Base-by-base conservation (phyloP, 2,329 filamentous ascomycete genomes). In the Ophiocordyceps camponoti-floridani region DNA sequence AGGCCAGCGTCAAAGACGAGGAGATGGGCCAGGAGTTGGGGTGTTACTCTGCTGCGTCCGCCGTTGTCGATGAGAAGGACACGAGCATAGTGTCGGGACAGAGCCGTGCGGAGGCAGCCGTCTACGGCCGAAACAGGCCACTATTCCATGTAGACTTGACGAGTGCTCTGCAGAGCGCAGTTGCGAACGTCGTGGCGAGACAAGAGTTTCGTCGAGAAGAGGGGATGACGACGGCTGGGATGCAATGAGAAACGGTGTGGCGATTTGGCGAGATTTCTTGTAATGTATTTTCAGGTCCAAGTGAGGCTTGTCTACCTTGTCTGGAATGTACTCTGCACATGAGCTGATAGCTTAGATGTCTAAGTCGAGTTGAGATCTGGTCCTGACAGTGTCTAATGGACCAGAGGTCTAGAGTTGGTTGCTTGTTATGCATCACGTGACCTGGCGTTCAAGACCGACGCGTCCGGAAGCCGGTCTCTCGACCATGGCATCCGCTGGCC, bases 81-180 rank as follows among this genome's bases (percentile, higher is more conserved):
- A 58, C 58, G 13, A 38, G 33, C 8, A 41, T 41, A 10, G 42
- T 44, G 23, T 16, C 47, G 14, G 50, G 55, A 44, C 48, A 56
- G 31, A 65, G 61, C 45, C 69, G 70, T 54, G 71, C 67, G 52
- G 71, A 58, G 27, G 79, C 82, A 2, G 72, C 84, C 4, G 79
- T 96, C 14, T 82, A 88, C 51, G 84, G 89, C n/a, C 66, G 93
- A 49, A 91, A 94, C 61, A 68, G 84, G 52, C 89, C 91, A 4
- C 73, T 95, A 52, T 96, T 98, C 73, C 91, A 98, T 58, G 76
- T 94, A 44, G 91, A 96, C 59, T 64, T 96, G 44, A 91, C 85
- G 4, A 87, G 80, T 55, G 91, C 91, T 7, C 63, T 96, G 52
- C 84, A 95, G 61, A 86, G 81, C 53, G 89, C 87, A 3, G 76